Evolutionary conservation across 768 basidiomycete genomes (phyloP), one percentile per base, ranked within the genome.

Genomic region (Hirschioporus abietinus): DNA sequence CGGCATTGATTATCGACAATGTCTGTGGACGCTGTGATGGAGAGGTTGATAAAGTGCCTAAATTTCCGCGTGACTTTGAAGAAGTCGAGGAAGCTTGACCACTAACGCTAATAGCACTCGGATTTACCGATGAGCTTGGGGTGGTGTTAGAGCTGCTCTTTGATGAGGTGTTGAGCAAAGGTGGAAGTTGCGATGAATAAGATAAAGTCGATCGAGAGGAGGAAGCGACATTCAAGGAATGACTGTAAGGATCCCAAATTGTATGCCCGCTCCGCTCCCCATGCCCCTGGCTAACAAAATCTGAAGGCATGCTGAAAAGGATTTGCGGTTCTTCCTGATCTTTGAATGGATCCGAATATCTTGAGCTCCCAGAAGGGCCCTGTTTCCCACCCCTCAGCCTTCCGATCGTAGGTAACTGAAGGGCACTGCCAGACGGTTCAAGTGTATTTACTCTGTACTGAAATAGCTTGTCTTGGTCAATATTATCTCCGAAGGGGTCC

Each of bases 401-500:
- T 61, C 66, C 26, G 63, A 62, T 35, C 68, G 64, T 12, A 65
- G 67, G 23, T 64, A 24, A 12, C 20, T 25, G 25, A 61, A 52
- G 12, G 42, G 23, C 23, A 61, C 18, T 15, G 60, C 17, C 23
- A 65, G 63, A 70, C 8, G 60, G 59, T 1, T 68, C 70, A 57
- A 71, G 71, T 59, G 72, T 70, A 42, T 75, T 70, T 1, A 71
- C 75, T 18, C 69, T 73, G 18, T 59, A 23, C 17, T 24, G 64
- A 30, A n/a, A 24, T 35, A 35, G 30, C 18, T 23, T 24, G 58
- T 26, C 63, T 64, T 63, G 24, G 23, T 61, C 57, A 72, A 69
- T 68, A 80, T 79, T 79, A 64, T 87, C 83, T 20, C 79, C 75
- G 70, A 85, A 86, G 20, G 84, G 81, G 70, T 86, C 83, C 20